Evolutionary conservation across 371 early-diverging fungal species (phyloP).

Genomic region (Rhizomucor pusillus): DNA sequence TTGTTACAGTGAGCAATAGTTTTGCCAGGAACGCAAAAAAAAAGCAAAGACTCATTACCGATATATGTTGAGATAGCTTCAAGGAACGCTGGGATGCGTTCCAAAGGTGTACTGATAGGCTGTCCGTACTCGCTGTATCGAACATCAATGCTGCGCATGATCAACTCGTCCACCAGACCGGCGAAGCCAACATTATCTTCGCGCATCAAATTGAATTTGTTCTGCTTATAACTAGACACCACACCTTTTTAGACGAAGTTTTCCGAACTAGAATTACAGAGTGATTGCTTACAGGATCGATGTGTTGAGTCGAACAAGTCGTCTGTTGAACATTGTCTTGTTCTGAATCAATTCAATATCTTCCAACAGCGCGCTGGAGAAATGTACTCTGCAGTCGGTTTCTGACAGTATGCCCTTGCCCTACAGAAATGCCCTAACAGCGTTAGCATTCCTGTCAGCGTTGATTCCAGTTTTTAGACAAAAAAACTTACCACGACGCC

Average conservation of each 20-base stretch:
- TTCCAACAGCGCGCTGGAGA: constrained; percentile 46
- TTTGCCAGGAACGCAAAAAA: constrained; percentile 12
- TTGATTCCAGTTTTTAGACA: no score
- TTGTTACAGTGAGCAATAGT: not conserved
- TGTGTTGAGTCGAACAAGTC: constrained; percentile 66
- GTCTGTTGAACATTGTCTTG: constrained; percentile 48
- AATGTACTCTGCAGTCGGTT: constrained; percentile 28
- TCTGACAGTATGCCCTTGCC: constrained; percentile 15
- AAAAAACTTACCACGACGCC: constrained; percentile 27
- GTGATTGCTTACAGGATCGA: constrained; percentile 53
- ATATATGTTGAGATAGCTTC: constrained; percentile 51
- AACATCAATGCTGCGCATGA: constrained; percentile 34
- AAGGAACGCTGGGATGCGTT: constrained; percentile 37
- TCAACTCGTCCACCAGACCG: constrained; percentile 71
- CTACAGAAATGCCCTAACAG: constrained; percentile 2
- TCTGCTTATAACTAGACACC: constrained; percentile 72
- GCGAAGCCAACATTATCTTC: constrained; percentile 91
- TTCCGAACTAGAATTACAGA: not conserved
- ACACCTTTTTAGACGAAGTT: not conserved
- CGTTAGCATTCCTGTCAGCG: not conserved
- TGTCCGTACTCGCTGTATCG: constrained; percentile 26
- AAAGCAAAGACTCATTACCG: no score
- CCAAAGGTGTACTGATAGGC: constrained; percentile 25
- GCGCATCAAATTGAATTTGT: constrained; percentile 85
- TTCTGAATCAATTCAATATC: constrained; percentile 50